These are phyloP conservation scores for Sporisorium reilianum DNA, from an alignment of 1,284 basidiomycete species.

Conservation along the genomic window DNA sequence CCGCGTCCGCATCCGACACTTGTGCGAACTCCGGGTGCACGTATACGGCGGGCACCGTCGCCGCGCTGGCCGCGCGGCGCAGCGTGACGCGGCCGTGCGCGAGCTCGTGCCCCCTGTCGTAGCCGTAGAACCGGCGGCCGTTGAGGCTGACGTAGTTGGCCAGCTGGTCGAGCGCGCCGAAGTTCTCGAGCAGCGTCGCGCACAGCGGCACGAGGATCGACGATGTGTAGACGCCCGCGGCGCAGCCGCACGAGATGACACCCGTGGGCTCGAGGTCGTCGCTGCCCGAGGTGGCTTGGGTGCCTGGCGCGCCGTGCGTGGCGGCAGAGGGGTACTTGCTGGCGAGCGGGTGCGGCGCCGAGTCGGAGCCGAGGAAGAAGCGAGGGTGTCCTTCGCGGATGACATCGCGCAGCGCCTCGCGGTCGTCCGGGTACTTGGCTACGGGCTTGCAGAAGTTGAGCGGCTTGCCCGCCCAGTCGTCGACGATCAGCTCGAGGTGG, in stretches of 20 bases:
- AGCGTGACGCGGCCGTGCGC: conserved; percentile 45
- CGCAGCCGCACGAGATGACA: conserved; percentile 62
- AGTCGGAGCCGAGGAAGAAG: conserved; percentile 98
- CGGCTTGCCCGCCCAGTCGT: conserved; percentile 96
- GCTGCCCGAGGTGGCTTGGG: conserved; percentile 32
- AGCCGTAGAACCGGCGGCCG: conserved; percentile 66
- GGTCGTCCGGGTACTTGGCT: conserved; percentile 93
- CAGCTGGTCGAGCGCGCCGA: conserved; percentile 65
- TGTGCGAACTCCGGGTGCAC: conserved; percentile 47
- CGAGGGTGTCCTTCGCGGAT: conserved; percentile 82
- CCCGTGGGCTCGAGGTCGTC: conserved; percentile 46
- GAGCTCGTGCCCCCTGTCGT: conserved; percentile 25
- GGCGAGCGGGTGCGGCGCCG: conserved; percentile 88
- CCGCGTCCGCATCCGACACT: conserved; percentile 45
- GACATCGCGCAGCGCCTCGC: conserved; percentile 84
- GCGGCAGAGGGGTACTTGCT: conserved; percentile 77
- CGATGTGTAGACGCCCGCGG: conserved; percentile 68
- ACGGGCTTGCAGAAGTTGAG: conserved; percentile 99
- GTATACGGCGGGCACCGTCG: conserved; percentile 57
- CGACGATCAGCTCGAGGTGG: conserved; percentile 92
- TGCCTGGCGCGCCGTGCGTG: conserved; percentile 51
- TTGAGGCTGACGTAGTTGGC: conserved; percentile 61
- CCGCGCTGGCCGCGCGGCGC: conserved; percentile 25
- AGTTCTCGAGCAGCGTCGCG: conserved; percentile 66
- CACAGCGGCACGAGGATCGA: conserved; percentile 67